Conservation (phyloP, 1,284 basidiomycete species). For the Heterobasidion irregulare region DNA sequence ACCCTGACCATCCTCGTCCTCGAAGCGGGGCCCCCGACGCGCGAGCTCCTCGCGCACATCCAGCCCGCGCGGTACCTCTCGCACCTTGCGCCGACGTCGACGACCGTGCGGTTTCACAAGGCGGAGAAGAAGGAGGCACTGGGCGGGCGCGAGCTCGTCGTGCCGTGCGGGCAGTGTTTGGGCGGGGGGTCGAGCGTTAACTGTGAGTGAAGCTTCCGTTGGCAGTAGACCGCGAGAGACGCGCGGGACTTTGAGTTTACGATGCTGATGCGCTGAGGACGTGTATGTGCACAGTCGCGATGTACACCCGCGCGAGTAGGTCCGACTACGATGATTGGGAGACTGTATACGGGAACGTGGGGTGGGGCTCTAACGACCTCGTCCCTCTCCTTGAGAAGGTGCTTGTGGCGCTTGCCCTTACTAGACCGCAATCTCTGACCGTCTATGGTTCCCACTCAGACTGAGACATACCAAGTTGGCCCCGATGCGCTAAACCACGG, state of each 20-base stretch:
- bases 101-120: conserved; percentile 34
- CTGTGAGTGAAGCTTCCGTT: conserved; percentile 24
- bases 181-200: conserved; percentile 57
- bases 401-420: not conserved
- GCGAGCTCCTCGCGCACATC: conserved; percentile 32
- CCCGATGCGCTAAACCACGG: conserved; percentile 34
- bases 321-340: conserved; percentile 54
- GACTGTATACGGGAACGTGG: conserved; percentile 33
- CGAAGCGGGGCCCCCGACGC: conserved; percentile 37
- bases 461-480: conserved; percentile 39
- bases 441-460: conserved; percentile 20
- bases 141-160: conserved; percentile 31
- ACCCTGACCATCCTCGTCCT: conserved; percentile 33
- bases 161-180: conserved; percentile 37
- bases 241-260: not conserved
- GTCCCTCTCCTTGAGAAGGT: conserved; percentile 47
- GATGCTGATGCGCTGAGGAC: not conserved
- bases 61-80: conserved; percentile 41
- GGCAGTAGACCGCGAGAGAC: not conserved
- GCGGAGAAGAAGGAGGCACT: conserved; percentile 34
- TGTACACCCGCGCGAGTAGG: conserved; percentile 43
- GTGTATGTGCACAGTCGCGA: conserved; percentile 26
- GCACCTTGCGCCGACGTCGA: conserved; percentile 28
- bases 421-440: not conserved
- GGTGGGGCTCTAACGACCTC: conserved; percentile 43